These are phyloP conservation scores for Termitomyces sp. DNA, from an alignment of 768 basidiomycete species.

Conservation along the genomic window DNA sequence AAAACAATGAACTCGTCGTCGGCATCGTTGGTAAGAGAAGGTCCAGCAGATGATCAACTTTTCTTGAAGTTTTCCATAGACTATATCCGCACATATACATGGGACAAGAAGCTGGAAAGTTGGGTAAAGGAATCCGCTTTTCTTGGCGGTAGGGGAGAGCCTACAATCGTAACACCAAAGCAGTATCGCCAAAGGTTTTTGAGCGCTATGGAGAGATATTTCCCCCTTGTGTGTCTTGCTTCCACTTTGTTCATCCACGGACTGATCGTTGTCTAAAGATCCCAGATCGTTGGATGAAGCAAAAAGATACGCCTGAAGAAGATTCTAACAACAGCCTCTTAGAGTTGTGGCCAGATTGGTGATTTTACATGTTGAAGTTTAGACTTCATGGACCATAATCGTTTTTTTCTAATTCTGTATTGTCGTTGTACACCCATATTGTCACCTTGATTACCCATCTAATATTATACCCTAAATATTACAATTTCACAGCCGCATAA, in stretches of 20 bases:
- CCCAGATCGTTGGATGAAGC: conserved; percentile 91
- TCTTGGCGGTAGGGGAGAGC: conserved; percentile 85
- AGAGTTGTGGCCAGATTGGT: conserved; percentile 68
- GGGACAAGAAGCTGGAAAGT: conserved; percentile 98
- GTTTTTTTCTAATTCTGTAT: neutral
- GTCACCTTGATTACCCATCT: conserved; percentile 14
- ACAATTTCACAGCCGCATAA: conserved; percentile 15
- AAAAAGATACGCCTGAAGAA: conserved; percentile 72
- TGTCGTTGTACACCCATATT: neutral
- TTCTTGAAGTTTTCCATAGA: conserved; percentile 38
- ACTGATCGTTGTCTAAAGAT: conserved; percentile 38
- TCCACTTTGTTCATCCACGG: neutral
- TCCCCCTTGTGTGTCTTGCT: conserved; percentile 60
- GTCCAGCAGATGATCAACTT: conserved; percentile 1
- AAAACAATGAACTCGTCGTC: conserved; percentile 85
- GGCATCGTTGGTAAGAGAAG: conserved; percentile 86
- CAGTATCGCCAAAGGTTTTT: conserved; percentile 88
- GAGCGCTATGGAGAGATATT: conserved; percentile 87
- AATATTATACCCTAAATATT: conserved; percentile 24
- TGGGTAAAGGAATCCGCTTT: conserved; percentile 97
- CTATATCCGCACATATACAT: conserved; percentile 93
- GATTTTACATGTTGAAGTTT: neutral
- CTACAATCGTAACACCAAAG: conserved; percentile 94
- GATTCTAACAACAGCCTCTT: conserved; percentile 49
- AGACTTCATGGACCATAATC: neutral